phyloP scores from a whole-genome alignment of 768 basidiomycete species.

The Kwoniella sp. region DNA sequence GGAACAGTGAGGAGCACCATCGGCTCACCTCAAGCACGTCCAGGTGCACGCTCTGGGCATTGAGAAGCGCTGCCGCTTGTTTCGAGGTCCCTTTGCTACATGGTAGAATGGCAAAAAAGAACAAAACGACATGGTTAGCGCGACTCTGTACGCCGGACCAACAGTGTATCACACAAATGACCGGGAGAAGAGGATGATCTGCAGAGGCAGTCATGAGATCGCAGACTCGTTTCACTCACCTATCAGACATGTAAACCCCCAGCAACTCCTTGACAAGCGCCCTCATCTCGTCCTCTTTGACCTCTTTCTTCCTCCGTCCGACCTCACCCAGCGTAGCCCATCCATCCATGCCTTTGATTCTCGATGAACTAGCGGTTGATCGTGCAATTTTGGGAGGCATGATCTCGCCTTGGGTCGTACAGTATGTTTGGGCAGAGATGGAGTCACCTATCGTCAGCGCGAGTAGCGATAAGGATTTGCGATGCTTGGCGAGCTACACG shows the following conservation, averaged over 20 bases:
- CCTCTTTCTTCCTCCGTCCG: conserved; percentile 52
- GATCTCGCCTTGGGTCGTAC: conserved; percentile 75
- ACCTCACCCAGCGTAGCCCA: conserved; percentile 62
- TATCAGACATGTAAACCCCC: conserved; percentile 78
- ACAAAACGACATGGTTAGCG: not conserved
- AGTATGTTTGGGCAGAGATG: conserved; percentile 81
- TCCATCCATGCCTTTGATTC: conserved; percentile 58
- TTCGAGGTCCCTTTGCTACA: conserved; percentile 63
- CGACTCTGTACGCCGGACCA: not conserved
- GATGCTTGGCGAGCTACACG: conserved; percentile 64
- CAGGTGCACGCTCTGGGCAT: conserved; percentile 76
- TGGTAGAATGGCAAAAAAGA: not conserved
- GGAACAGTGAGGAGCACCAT: too few relatives aligned
- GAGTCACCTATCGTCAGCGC: conserved; percentile 72
- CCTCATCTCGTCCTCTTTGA: conserved; percentile 62
- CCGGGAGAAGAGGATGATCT: too few relatives aligned
- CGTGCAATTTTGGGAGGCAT: conserved; percentile 66
- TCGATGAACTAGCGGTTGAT: conserved; percentile 61
- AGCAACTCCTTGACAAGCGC: conserved; percentile 71
- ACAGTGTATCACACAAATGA: too few relatives aligned
- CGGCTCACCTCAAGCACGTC: conserved; percentile 77
- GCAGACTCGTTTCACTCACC: too few relatives aligned
- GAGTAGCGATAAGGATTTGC: conserved; percentile 67
- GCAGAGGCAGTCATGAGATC: too few relatives aligned
- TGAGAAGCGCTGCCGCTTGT: conserved; percentile 70